Base-by-base conservation (phyloP, 208 protist genomes). In the Acanthamoeba polyphaga region DNA sequence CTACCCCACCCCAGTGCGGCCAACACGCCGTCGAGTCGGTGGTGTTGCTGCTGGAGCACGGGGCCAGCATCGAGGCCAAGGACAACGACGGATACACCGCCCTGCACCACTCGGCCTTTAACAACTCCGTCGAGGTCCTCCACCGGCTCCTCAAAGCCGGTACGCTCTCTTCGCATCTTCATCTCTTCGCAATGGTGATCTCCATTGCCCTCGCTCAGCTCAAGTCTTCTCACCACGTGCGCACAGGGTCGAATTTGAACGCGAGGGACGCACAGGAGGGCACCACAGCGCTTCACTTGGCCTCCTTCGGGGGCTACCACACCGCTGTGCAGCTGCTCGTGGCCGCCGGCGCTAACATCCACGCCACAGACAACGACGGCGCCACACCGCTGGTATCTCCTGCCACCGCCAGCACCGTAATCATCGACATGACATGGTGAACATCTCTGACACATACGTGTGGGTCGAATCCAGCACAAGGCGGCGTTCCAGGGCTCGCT, bases 201-300 rank as follows among this genome's bases (percentile, higher is more conserved):
- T 3, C 38, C 38, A 38, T 38, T 38, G 38, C 38, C 38, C 1
- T 38, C 38, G 38, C 38, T 38, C 38, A 38, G 38, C 38, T 38
- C 1, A 3, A 76, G 68, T n/a, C n/a, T n/a, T 8, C 15, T 29
- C 27, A 32, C 68, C 27, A 4, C 27, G n/a, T 46, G 22, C 22
- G 24, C 53, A 58, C 38, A 72, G 85, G 46, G 5, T 27, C 32
- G 17, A 60, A 72, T 12, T 51, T 92, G 62, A n/a, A 49, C n/a
- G 15, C 85, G n/a, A 68, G 46, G 2, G 85, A 49, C 24, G 15
- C 32, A 32, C 17, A 72, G 19, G 85, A 92, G 27, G 85, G 85
- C 5, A 92, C n/a, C 34, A 74, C 85, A 6, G 85, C 85, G 15
- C 85, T 92, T 12, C 85, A 92, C 32, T 19, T 92, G 51, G 85